These are phyloP conservation scores for Thraustochytrium sp. DNA, from an alignment of 352 stramenopile species.

Conservation along the genomic window DNA sequence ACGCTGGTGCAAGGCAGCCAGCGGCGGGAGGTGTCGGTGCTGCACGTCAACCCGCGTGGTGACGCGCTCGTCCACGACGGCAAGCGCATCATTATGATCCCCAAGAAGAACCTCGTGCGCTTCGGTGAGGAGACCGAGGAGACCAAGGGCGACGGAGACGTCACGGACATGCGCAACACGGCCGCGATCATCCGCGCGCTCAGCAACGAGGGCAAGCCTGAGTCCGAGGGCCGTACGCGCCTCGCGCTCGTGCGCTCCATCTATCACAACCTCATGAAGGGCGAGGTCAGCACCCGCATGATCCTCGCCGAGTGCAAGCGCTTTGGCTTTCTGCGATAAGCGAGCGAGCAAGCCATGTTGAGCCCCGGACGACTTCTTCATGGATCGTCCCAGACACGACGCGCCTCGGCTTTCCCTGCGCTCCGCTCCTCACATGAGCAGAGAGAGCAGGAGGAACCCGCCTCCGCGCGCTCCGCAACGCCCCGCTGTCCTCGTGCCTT, in stretches of 20 bases:
- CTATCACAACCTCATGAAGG: conserved; percentile 1
- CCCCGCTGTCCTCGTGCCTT: too few species aligned
- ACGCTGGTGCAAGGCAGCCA: neutral
- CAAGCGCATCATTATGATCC: conserved; percentile 32
- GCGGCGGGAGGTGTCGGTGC: neutral
- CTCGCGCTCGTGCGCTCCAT: conserved; percentile 4
- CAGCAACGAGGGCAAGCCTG: neutral
- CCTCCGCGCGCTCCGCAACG: too few species aligned
- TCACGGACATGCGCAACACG: neutral
- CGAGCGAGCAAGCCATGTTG: too few species aligned
- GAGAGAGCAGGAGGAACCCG: neutral
- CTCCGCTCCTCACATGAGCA: neutral
- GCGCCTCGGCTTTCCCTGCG: neutral
- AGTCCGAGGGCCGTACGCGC: neutral
- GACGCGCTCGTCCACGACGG: conserved; percentile 34
- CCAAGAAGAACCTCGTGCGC: neutral
- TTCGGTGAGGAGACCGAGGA: neutral
- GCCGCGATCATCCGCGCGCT: neutral
- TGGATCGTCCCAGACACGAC: neutral
- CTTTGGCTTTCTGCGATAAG: neutral
- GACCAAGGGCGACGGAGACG: neutral
- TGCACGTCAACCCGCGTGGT: neutral
- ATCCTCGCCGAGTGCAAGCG: neutral
- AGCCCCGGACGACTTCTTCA: neutral
- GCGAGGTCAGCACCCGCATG: neutral